Base-by-base conservation (phyloP, 345 rosid genomes). In the Aurinia saxatilis region DNA sequence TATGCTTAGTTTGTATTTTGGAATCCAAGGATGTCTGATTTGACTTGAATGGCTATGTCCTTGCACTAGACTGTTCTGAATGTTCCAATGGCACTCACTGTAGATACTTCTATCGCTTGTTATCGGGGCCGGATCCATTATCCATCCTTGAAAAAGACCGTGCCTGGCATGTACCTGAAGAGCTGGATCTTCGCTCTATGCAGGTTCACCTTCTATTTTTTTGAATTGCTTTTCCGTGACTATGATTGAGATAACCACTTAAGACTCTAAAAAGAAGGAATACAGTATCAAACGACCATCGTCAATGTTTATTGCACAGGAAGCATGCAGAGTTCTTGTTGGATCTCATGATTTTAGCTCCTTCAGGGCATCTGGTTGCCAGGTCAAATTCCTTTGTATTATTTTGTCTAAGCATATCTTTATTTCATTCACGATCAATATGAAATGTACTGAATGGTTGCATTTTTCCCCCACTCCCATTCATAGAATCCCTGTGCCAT, bases 301-400 rank as follows among this genome's bases (percentile, higher is more conserved):
- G 7, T 50, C 60, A 35, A 54, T 58, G 46, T 27, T 67, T 48
- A 64, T 39, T 47, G 30, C 73, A 68, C 89, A 92, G 98, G 95
- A 84, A 75, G 96, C 96, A 44, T 89, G 98, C 88, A 82, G 73
- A 80, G 71, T 85, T 76, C 95, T 92, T 72, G 77, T 78, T 72
- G 98, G 98, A 27, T 63, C 66, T 61, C 96, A 87, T 66, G 96
- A 92, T 78, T 92, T 92, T 73, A 92, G 95, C 75, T 89, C 98
- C 80, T 92, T 92, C 81, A 78, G 96, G 78, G 95, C 96, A 57
- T 23, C 90, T 68, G 87, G 93, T 77, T 89, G 98, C 74, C 93
- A 87, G 93, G 96, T 70, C 39, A 47, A 48, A 1, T 31, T 82
- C 72, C 50, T 73, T 48, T 47, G 36, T 63, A 42, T 15, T 57